Evolutionary conservation across 352 stramenopile species (phyloP).

Genomic region (Lagenidium giganteum): DNA sequence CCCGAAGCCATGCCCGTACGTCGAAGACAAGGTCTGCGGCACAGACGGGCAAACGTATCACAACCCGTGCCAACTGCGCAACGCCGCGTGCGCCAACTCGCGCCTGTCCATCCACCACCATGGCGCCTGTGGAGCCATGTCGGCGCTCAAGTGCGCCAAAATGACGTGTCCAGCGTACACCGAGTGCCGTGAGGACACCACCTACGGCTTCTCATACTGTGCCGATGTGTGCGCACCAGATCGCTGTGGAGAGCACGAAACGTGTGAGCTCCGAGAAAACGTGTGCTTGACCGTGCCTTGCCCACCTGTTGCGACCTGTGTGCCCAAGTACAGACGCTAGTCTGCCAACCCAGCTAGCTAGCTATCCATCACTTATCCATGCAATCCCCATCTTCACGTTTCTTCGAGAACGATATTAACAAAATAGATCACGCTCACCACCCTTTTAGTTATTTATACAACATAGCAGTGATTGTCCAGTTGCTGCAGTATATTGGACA

Average conservation of each 20-base stretch:
- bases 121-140: constrained; percentile 37
- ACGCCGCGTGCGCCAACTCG: constrained; percentile 20
- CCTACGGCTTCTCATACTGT: constrained; percentile 31
- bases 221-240: constrained; percentile 45
- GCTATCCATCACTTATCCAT: too few species aligned
- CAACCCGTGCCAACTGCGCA: constrained; percentile 26
- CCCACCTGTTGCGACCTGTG: constrained; percentile 47
- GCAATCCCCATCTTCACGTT: too few species aligned
- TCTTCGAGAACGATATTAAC: too few species aligned
- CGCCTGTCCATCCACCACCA: constrained; percentile 31
- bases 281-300: constrained; percentile 56
- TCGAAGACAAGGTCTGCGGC: constrained; percentile 21
- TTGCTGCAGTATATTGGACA: too few species aligned
- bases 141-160: constrained; percentile 30
- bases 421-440: too few species aligned
- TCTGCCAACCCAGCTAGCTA: too few species aligned
- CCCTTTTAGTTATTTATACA: too few species aligned
- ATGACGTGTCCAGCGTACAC: constrained; percentile 43
- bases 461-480: too few species aligned
- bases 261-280: constrained; percentile 33
- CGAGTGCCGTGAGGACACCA: constrained; percentile 32
- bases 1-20: constrained; percentile 29
- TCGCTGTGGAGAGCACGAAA: constrained; percentile 35
- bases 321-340: too few species aligned
- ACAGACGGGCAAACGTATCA: constrained; percentile 29